Evolutionary conservation across 1,139 yeast genomes (phyloP), one percentile per base, ranked within the genome.

Genomic region (Geotrichum carabidarum): DNA sequence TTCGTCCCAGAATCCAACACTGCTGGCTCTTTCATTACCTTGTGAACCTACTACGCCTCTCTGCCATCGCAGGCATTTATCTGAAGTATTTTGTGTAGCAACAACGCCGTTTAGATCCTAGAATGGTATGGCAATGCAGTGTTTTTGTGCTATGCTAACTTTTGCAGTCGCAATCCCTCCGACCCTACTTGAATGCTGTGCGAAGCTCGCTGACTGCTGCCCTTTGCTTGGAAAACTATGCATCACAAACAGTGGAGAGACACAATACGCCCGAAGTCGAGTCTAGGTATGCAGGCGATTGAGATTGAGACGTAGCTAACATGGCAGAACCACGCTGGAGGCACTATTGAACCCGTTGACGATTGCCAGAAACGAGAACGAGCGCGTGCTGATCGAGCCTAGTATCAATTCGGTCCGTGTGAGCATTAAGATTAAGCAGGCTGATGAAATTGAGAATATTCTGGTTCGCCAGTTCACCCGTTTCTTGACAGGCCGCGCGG

Each of bases 191-290:
- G 57, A 85, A 89, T 8, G 97, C 98, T 1, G 99, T 93, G 32
- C 84, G 99, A 70, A 82, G 87, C 57, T 90, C 99, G 31, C 79
- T 93, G 64, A 89, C 95, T 15, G 97, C 97, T 8, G 96, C 98
- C n/a, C 78, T 93, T 53, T 89, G 96, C 65, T 77, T 93, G 62
- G 95, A 91, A 68, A 93, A 91, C 74, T 94, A 94, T 71, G 86
- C 97, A 27, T 91, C 98, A 11, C 96, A 91, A 71, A 80, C 87
- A 58, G 96, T 87, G 14, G 99, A 93, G 74, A 85, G 99, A 72
- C 99, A 93, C 76, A 93, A 93, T 73, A 81, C 94, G 61, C 99
- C 99, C 4, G 99, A 93, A 71, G 85, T 93, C 51, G 99, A 93
- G 71, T 93, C 87, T 45, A 81, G 78, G 61, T 63, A 57, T 17